Base-by-base conservation (phyloP, 495 filamentous ascomycete genomes). In the Xylona heveae region DNA sequence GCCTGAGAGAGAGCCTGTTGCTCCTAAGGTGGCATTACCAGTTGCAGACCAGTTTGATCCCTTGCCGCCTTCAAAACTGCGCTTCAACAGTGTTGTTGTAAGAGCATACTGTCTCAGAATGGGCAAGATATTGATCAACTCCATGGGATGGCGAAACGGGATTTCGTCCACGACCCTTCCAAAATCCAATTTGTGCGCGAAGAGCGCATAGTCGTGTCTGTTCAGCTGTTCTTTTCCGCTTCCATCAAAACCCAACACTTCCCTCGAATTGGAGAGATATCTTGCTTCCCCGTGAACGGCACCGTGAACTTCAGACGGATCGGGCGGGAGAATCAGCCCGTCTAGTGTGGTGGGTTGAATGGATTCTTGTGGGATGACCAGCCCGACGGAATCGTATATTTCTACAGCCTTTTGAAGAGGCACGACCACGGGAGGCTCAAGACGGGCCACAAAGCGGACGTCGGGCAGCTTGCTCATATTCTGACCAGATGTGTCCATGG, bases 61-160 rank as follows among this genome's bases (percentile, higher is more conserved):
- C n/a, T n/a, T n/a, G n/a, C n/a, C n/a, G n/a, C n/a, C n/a, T n/a
- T n/a, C n/a, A n/a, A n/a, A n/a, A n/a, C n/a, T n/a, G n/a, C n/a
- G n/a, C 9, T 35, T 53, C 3, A 85, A 62, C 8, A 88, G 42
- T 8, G 57, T 67, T 2, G 64, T 63, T 0, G 83, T 45, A 29
- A 81, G 59, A 1, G 68, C 73, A 44, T 79, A 85, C 50, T 90
- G 80, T 5, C 80, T 61, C 5, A 88, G 58, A 14, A 67, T 55
- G 3, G 75, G 81, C 16, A 94, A 57, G 33, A 93, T 69, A 24
- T 64, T 64, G 17, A 84, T 54, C 9, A 97, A 54, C 44, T 94
- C 82, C 31, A 73, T 66, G 2, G 88, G 88, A 45, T 95, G 88
- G 1, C 71, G 68, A 42, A 97, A 93, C 1, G 78, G 73, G 6